phyloP scores from a whole-genome alignment of 1,284 basidiomycete genomes.

The Apiotrichum gracile region DNA sequence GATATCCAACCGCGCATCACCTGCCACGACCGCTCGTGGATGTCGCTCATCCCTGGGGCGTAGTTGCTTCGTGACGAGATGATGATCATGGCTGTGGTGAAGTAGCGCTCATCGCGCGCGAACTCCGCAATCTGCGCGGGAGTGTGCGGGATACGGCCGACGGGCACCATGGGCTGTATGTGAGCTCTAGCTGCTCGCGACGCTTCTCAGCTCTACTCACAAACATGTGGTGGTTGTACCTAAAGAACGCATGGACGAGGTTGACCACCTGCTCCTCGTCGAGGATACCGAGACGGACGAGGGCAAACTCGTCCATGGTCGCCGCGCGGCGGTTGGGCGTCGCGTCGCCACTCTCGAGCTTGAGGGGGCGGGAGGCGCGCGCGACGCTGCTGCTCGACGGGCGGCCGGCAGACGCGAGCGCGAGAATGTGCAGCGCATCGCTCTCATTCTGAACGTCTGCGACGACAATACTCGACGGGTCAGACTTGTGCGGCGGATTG shows the following conservation, averaged over 20 bases:
- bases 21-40: constrained; percentile 40
- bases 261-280: constrained; percentile 32
- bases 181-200: not conserved
- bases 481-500: constrained; percentile 8
- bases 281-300: constrained; percentile 45
- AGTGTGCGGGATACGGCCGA: constrained; percentile 42
- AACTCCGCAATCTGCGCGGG: constrained; percentile 42
- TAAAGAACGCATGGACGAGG: constrained; percentile 45
- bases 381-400: constrained; percentile 3
- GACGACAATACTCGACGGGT: constrained; percentile 42
- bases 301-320: constrained; percentile 36
- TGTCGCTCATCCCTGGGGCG: constrained; percentile 26
- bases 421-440: constrained; percentile 46
- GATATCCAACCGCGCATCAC: constrained; percentile 44
- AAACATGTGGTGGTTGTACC: constrained; percentile 47
- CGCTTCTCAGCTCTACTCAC: constrained; percentile 23
- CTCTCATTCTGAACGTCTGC: constrained; percentile 48
- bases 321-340: not conserved
- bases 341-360: not conserved
- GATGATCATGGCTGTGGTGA: constrained; percentile 47
- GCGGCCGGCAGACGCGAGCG: constrained; percentile 33
- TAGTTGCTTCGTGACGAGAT: constrained; percentile 45
- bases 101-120: constrained; percentile 44
- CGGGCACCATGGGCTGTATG: constrained; percentile 46
- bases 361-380: too few species aligned